These are phyloP conservation scores for Ogataea allantospora DNA, from an alignment of 805 yeast species.

Conservation along the genomic window DNA sequence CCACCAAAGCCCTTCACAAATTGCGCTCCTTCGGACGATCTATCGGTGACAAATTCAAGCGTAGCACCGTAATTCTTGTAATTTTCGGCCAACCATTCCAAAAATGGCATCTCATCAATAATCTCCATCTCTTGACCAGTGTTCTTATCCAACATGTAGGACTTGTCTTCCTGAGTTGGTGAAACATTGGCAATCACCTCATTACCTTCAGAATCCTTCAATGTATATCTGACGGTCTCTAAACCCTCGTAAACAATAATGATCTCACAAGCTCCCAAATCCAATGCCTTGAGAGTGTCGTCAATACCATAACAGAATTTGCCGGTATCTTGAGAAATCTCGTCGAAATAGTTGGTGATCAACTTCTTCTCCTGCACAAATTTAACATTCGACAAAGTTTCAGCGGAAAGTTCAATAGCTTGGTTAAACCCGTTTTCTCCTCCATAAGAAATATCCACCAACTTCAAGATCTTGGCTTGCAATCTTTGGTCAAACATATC, in stretches of 20 bases:
- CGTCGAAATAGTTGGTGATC: conserved; percentile 89
- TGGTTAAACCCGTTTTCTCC: conserved; percentile 99
- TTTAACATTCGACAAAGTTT: conserved; percentile 93
- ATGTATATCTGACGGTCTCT: conserved; percentile 77
- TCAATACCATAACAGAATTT: conserved; percentile 97
- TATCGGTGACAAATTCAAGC: conserved; percentile 93
- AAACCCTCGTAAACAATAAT: conserved; percentile 91
- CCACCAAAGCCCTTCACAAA: conserved; percentile 99
- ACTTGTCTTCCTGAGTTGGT: conserved; percentile 72
- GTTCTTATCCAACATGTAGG: conserved; percentile 72
- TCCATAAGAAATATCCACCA: conserved; percentile 97
- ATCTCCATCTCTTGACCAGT: conserved; percentile 93
- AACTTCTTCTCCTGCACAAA: conserved; percentile 98
- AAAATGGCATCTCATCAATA: conserved; percentile 75
- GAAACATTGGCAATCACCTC: conserved; percentile 70
- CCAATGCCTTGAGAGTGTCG: conserved; percentile 94
- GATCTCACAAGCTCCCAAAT: conserved; percentile 92
- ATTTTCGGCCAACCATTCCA: conserved; percentile 98
- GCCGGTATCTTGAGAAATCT: conserved; percentile 96
- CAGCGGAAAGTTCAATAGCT: conserved; percentile 97
- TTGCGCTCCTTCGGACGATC: conserved; percentile 98
- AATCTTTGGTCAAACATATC: conserved; percentile 92
- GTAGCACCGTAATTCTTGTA: conserved; percentile 93
- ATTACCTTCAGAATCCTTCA: conserved; percentile 79
- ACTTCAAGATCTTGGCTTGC: conserved; percentile 79